These are phyloP conservation scores for Plasmodium billcollinsi DNA, from an alignment of 169 alveolate species.

Conservation along the genomic window DNA sequence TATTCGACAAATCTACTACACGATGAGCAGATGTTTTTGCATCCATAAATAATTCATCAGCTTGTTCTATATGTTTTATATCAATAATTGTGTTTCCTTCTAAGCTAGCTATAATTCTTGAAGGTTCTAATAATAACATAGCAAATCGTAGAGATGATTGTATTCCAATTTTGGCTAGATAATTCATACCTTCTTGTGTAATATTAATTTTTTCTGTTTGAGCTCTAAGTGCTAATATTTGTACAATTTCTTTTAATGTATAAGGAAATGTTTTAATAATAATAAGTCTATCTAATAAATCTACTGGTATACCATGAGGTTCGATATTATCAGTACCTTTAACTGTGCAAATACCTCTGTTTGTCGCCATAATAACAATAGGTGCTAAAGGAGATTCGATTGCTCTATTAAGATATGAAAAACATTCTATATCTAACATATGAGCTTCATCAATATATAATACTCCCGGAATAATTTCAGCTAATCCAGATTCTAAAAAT, in stretches of 20 bases:
- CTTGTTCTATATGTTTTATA: conserved; percentile 94
- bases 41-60: conserved; percentile 96
- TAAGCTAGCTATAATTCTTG: conserved; percentile 95
- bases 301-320: conserved; percentile 99
- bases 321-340: conserved; percentile 98
- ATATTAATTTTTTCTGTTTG: conserved; percentile 96
- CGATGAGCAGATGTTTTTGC: conserved; percentile 97
- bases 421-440: conserved; percentile 99
- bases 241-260: conserved; percentile 79
- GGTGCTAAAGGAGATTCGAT: conserved; percentile 99
- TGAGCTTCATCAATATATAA: conserved; percentile 99
- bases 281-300: conserved; percentile 98
- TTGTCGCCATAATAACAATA: conserved; percentile 98
- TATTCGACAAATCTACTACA: conserved; percentile 94
- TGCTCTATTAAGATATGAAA: conserved; percentile 98
- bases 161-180: conserved; percentile 97
- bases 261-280: conserved; percentile 98
- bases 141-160: conserved; percentile 96
- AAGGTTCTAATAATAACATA: conserved; percentile 97
- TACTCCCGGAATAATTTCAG: conserved; percentile 99
- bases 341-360: conserved; percentile 97
- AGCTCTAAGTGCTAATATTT: conserved; percentile 97
- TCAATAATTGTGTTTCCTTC: conserved; percentile 93
- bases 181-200: conserved; percentile 96
- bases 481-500: conserved; percentile 98